Percentiles rank a stretch among this genome's conserved stretches.
phyloP scores from a whole-genome alignment of 2,329 filamentous ascomycete species.

The Pestalotiopsis sp. region DNA sequence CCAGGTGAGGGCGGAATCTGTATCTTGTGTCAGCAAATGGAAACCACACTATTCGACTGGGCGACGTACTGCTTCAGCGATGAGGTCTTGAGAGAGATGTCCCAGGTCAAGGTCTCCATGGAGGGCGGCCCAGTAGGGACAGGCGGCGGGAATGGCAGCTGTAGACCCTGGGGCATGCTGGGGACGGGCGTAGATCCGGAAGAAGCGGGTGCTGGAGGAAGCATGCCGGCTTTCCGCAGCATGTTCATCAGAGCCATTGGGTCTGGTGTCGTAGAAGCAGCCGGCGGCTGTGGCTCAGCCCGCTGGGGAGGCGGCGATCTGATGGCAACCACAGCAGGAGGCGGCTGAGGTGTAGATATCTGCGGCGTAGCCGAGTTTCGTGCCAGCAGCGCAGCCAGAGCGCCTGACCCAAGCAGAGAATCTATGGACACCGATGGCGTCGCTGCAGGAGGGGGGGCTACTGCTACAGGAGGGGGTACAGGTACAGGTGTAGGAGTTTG shows the following conservation, averaged over 20 bases:
- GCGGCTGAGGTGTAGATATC: constrained; percentile 46
- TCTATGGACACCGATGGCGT: constrained; percentile 54
- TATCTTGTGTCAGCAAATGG: constrained; percentile 14
- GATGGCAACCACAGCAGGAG: constrained; percentile 42
- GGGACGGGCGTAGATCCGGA: constrained; percentile 36
- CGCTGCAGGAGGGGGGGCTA: constrained; percentile 37
- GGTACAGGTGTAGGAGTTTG: constrained; percentile 43
- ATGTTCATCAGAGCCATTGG: constrained; percentile 68
- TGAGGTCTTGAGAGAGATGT: constrained; percentile 63
- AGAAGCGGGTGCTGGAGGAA: constrained; percentile 45
- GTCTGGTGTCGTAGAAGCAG: constrained; percentile 40
- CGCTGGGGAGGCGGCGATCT: constrained; percentile 52
- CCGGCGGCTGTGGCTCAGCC: constrained; percentile 40
- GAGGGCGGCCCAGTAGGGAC: constrained; percentile 35
- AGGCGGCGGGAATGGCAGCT: constrained; percentile 36
- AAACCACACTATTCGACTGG: constrained; percentile 16
- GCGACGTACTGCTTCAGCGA: constrained; percentile 74
- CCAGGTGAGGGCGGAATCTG: constrained; percentile 74
- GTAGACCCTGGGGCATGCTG: constrained; percentile 36
- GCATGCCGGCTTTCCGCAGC: constrained; percentile 68
- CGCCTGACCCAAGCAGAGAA: constrained; percentile 60
- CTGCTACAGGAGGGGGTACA: constrained; percentile 35
- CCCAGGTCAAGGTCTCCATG: constrained; percentile 40
- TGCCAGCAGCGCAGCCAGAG: constrained; percentile 61
- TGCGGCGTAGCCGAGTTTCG: constrained; percentile 55